Base-by-base conservation (phyloP, 139 green algal species). In the Coelastrella sp. region DNA sequence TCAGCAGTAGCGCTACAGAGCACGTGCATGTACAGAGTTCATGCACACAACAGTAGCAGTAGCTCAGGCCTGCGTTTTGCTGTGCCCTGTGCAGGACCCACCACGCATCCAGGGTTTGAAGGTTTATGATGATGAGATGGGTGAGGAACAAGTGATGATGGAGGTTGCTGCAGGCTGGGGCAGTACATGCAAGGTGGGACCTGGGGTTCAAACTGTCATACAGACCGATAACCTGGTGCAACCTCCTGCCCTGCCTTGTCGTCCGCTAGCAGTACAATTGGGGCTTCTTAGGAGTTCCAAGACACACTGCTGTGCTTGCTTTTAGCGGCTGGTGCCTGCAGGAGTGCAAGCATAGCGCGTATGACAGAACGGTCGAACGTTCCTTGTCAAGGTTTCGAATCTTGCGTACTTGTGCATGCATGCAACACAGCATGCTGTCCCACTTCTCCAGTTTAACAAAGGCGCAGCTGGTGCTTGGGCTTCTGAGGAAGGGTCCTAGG, bases 91-190 rank as follows among this genome's bases (percentile, higher is more conserved):
- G 68, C 83, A 88, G 83, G 14, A 80, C 17, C 5, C 83, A 20
- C 83, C 83, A 13, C 66, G 68, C 17, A 73, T 88, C 7, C 65
- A 88, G 60, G 83, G 83, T 19, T 57, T 80, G 20, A 88, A 88
- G 83, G 83, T 88, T 66, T 88, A 80, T 23, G 83, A 88, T 58
- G 17, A 80, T 4, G 14, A 23, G 22, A 22, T n/a, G 6, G 56
- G 68, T 8, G 83, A 88, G 20, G 66, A 88, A 47, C 83, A 80
- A 68, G 32, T 88, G 66, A 80, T 88, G 83, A 1, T 80, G 83
- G 83, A 80, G 68, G 83, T 80, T 20, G 68, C 83, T 17, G 54
- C 68, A 22, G 59, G 14, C 6, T 88, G 68, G 83, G 83, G 83
- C 66, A 80, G 83, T 68, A 23, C 6, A 47, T 68, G 47, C 19